Evolutionary conservation across 345 rosid genomes (phyloP), one percentile per base, ranked within the genome.

Genomic region (Acer yangbiense): DNA sequence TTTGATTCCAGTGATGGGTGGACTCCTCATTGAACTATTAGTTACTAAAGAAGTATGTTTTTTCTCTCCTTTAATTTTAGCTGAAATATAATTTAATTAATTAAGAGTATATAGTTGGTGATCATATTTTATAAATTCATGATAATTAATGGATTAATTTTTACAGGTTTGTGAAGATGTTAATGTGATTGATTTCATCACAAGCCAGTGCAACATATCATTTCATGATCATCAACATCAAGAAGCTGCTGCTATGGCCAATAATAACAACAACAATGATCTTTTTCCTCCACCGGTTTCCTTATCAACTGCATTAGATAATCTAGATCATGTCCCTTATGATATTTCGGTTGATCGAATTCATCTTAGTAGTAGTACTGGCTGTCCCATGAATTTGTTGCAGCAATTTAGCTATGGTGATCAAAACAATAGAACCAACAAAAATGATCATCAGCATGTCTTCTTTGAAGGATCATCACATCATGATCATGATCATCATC

Each of bases 1-100:
- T 80, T 83, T 93, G 89, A 81, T 93, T 77, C 99, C 98, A 25
- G 82, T 92, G 17, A 68, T 95, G 2, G 98, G 93, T 85, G 98
- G 94, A 71, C 75, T 95, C 29, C 75, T 95, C 39, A 76, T 95
- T 43, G 99, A 93, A 88, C 88, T 93, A 35, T 93, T 92, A 77
- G 90, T 86, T 39, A 76, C 89, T 11, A 91, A 92, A 89, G 92
- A 90, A 85, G 98, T 93, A 89, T 0, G 68, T 17, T 57, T 27
- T 35, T 6, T 74, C 21, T 64, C 35, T 57, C 21, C 48, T 27
- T 58, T 48, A 21, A 3, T 16, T 46, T 46, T 46, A 46, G 11
- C 13, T 46, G 11, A 46, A 43, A 43, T 4, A 46, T 46, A 11
- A 16, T 23, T 35, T 35, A 35, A 35, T 35, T 35, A 35, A 35